A percentile compares a stretch with the other conserved stretches of the same genome.
These are phyloP conservation scores for Silene conica DNA, from an alignment of 148 eudicot genomes.

Conservation along the genomic window DNA sequence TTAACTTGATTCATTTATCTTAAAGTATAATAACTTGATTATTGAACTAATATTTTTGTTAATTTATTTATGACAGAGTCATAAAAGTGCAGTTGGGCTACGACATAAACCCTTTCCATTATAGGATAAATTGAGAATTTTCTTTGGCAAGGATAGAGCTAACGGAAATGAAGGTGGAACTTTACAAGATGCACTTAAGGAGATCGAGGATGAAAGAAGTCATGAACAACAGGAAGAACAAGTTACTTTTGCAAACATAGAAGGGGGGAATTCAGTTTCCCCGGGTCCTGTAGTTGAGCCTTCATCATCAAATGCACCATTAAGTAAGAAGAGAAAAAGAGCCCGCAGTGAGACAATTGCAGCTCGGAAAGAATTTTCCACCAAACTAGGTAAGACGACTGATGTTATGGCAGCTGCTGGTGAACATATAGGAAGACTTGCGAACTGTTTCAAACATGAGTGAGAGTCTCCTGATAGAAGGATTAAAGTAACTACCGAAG, in stretches of 20 bases:
- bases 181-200: not conserved
- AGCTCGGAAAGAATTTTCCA: not conserved
- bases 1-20: too few species aligned
- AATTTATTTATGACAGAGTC: not conserved
- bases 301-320: not conserved
- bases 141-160: slow-evolving; percentile 13
- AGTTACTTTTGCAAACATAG: not conserved
- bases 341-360: too few species aligned
- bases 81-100: not conserved
- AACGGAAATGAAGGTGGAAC: not conserved
- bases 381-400: slow-evolving; percentile 4
- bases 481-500: not conserved
- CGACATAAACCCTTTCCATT: not conserved
- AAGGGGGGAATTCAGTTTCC: not conserved
- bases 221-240: not conserved
- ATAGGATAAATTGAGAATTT: not conserved
- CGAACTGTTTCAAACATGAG: too few species aligned
- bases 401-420: slow-evolving; percentile 3
- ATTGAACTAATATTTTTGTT: not conserved
- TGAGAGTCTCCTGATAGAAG: slow-evolving; percentile 1
- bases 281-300: not conserved
- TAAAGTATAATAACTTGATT: too few species aligned
- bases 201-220: slow-evolving; percentile 6
- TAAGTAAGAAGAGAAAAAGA: not conserved
- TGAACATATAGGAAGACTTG: slow-evolving; percentile 11